Base-by-base conservation (phyloP, 2,329 filamentous ascomycete genomes). In the Chaetomium sp. region DNA sequence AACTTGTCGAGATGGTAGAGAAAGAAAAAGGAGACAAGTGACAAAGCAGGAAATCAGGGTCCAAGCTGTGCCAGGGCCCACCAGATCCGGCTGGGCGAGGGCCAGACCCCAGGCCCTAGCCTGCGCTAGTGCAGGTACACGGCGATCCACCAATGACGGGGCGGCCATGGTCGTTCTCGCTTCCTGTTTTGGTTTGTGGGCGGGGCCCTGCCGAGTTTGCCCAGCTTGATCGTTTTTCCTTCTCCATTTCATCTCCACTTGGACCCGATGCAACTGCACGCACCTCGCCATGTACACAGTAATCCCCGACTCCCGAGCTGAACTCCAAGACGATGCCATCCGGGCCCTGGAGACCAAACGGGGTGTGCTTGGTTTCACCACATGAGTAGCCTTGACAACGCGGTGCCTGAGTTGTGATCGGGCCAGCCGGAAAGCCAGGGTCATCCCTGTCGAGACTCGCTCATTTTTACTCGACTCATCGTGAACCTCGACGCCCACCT, bases 41-140 rank as follows among this genome's bases (percentile, higher is more conserved):
- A 29, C 10, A 55, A 10, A 31, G 12, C 33, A 19, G 45, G n/a
- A 31, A 23, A 38, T 25, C 54, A 27, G 60, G 53, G 60, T 62
- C 60, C 51, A 57, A 21, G 59, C 59, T 61, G 35, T 16, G 23
- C 33, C 9, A 27, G 35, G 33, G 25, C 47, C 29, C 13, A 49
- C 27, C 23, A 33, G 35, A 21, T 21, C 38, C 38, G 27, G 38
- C 29, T 33, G 50, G 42, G 12, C n/a, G 21, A 25, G 49, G 61
- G 50, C 62, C 50, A 65, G 53, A 54, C 9, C 13, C 27, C 25
- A 10, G 21, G 33, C 21, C 55, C 51, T 8, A 9, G 45, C 12
- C 38, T 12, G 31, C 60, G 47, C 65, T 66, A 66, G 50, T 66
- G 61, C 65, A 66, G 65, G 65, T 50, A 61, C 65, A 6, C 4